Conservation (phyloP, 2,329 filamentous ascomycete genomes). For the Venturia effusa region DNA sequence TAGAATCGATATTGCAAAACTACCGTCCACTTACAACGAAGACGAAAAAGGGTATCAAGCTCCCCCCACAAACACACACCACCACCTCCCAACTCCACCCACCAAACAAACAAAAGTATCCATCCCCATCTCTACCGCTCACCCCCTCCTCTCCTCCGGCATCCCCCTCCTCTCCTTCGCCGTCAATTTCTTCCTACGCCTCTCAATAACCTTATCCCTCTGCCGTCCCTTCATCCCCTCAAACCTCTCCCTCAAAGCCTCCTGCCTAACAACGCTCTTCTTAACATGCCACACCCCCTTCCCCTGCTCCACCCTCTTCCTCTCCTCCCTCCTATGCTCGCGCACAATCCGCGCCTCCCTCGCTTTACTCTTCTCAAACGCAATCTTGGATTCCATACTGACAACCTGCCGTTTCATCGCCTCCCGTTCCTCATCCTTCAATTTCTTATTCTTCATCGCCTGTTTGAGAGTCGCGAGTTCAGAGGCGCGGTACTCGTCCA, state of each 20-base stretch:
- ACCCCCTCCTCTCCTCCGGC: conserved; percentile 29
- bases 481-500: conserved; percentile 73
- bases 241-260: conserved; percentile 68
- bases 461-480: conserved; percentile 68
- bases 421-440: conserved; percentile 55
- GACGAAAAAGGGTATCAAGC: no score
- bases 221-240: conserved; percentile 75
- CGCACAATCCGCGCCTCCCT: conserved; percentile 52
- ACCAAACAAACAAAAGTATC: no score
- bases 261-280: conserved; percentile 78
- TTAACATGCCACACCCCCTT: conserved; percentile 94
- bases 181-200: conserved; percentile 79
- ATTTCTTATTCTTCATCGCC: conserved; percentile 46
- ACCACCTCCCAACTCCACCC: no score
- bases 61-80: no score
- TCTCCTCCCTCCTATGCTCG: conserved; percentile 72
- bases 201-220: conserved; percentile 73
- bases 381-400: conserved; percentile 68
- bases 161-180: conserved; percentile 66
- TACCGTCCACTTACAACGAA: no score
- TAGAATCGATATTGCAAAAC: no score
- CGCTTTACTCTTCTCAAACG: conserved; percentile 59
- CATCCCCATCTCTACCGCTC: no score
- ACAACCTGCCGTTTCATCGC: conserved; percentile 61
- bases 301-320: conserved; percentile 72